These are phyloP conservation scores for Sextonia rubra DNA, from an alignment of 164 flowering plant genomes.

Conservation along the genomic window DNA sequence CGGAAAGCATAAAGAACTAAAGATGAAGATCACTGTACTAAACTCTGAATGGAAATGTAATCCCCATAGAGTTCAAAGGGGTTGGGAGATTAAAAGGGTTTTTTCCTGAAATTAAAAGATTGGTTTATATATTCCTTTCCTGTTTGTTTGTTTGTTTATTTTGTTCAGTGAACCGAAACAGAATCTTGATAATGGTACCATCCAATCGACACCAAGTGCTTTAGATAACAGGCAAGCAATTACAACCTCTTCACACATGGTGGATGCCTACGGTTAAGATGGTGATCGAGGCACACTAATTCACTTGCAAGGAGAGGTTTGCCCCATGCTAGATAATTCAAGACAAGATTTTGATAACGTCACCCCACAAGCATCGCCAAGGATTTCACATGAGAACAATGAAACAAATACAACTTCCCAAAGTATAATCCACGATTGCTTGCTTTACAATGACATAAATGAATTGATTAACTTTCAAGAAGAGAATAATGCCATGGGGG, in stretches of 20 bases:
- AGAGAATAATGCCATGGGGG: background rate
- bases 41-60: too few relatives aligned
- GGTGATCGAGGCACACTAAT: too few relatives aligned
- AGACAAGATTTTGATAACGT: too few relatives aligned
- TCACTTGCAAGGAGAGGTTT: too few relatives aligned
- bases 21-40: too few relatives aligned
- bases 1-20: too few relatives aligned
- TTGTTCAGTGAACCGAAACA: background rate
- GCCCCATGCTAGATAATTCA: too few relatives aligned
- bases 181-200: background rate
- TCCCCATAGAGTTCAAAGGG: too few relatives aligned
- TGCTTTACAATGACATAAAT: background rate
- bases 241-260: background rate
- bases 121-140: background rate
- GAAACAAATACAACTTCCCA: background rate
- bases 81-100: too few relatives aligned
- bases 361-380: background rate
- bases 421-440: background rate
- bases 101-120: too few relatives aligned
- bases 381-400: background rate
- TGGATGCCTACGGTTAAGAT: background rate
- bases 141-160: background rate
- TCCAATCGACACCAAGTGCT: background rate
- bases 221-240: background rate
- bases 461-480: fast-evolving